Base-by-base conservation (phyloP, 495 filamentous ascomycete species). In the Penicillium manginii region DNA sequence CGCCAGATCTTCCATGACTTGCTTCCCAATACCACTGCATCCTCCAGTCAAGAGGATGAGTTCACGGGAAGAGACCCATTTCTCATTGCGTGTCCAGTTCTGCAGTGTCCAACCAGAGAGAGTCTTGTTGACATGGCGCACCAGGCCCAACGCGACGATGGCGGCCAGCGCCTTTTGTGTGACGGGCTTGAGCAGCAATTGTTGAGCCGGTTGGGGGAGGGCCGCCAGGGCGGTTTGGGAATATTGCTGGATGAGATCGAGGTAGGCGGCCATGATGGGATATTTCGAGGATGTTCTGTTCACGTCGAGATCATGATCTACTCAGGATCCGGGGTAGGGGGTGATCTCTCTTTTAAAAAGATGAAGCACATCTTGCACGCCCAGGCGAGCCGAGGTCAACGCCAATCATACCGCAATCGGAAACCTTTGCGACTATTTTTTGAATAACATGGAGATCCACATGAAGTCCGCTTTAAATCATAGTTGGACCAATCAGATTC, bases 21-120 rank as follows among this genome's bases (percentile, higher is more conserved):
- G 67, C 53, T 76, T 76, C 46, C 84, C 85, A 51, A 88, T 85
- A 31, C 84, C 85, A 50, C 76, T 78, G 51, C 76, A 77, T 29
- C 84, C 84, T 1, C 85, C 85, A 0, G 84, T 88, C 17, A 88
- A 50, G 22, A 88, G 71, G 4, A 82, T 79, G 32, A 87, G 67
- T 65, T 88, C 85, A 5, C 75, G 77, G 6, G 70, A 61, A 50
- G 75, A 70, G 54, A 78, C 68, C 67, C 75, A 81, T 35, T 67
- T 71, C 2, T 70, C 69, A 1, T 72, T 73, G 45, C 69, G 53
- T 7, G 71, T 65, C 75, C 81, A 85, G 49, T 79, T 79, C 66
- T 84, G 85, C 31, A 82, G 60, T 0, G 75, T 68, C 67, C 74
- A 70, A 54, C 74, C 71, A 22, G 68, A 74, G 12, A 82, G 65